Base-by-base conservation (phyloP, 179 eudicot genomes). In the Heliamphora pulchella region DNA sequence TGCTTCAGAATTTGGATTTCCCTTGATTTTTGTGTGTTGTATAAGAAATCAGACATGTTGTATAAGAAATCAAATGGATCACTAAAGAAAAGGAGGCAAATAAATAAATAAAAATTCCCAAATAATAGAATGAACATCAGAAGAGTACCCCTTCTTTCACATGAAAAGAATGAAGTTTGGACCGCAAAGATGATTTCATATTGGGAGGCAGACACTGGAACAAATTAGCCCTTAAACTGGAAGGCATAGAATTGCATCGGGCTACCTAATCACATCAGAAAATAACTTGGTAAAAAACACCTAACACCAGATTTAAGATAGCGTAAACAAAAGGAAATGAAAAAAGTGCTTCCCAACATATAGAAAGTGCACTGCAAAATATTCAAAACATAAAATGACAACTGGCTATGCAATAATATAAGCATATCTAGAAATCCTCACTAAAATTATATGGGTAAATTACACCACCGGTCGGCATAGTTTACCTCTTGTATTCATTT, bases 151-250 rank as follows among this genome's bases (percentile, higher is more conserved):
- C 94, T 82, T 90, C 91, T 66, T 87, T 87, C 8, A 86, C 89
- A 79, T 85, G 89, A 86, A 90, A 94, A 53, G 97, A 82, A 10
- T 82, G 93, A 77, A 96, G 65, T 83, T 89, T 96, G 74, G 92
- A 83, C 78, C 98, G 84, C 78, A 91, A 86, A 46, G 93, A 85
- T 69, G 91, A 85, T 85, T 89, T 92, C 44, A 96, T 84, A 71
- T 81, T 87, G 31, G 99, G 99, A 44, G 99, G 98, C 78, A 96
- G 80, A 83, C 91, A 90, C 81, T 94, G 94, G 83, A 94, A 96
- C 81, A 96, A 83, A 8, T 89, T 85, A 73, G 91, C 92, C 86
- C 98, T 88, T 78, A 87, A 77, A 83, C 81, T 88, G 48, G 87
- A 86, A 18, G 97, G 92, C 48, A 94, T 86, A n/a, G 93, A 83